Conservation (phyloP, 2,329 filamentous ascomycete species). For the Lasiodiplodia sp. region DNA sequence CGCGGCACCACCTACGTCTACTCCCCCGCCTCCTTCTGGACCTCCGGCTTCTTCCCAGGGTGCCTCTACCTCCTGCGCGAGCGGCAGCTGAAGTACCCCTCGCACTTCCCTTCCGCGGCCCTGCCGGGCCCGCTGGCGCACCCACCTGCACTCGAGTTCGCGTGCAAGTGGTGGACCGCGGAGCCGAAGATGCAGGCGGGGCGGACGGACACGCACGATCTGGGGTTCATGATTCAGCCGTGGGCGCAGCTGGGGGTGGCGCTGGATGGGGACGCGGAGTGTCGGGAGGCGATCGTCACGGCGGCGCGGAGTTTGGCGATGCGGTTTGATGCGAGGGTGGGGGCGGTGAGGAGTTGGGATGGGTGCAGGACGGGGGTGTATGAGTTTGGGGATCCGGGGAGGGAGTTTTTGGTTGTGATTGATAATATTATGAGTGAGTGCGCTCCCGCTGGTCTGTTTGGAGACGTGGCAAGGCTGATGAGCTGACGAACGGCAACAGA, state of each 20-base stretch:
- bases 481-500: slow-evolving; percentile 41
- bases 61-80: slow-evolving; percentile 53
- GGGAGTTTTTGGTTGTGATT: slow-evolving; percentile 53
- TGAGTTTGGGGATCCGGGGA: slow-evolving; percentile 44
- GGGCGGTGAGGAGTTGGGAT: slow-evolving; percentile 55
- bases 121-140: slow-evolving; percentile 23
- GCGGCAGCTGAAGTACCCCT: slow-evolving; percentile 40
- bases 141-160: slow-evolving; percentile 34
- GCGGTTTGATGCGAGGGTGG: slow-evolving; percentile 46
- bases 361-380: slow-evolving; percentile 51
- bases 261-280: slow-evolving; percentile 46
- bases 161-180: slow-evolving; percentile 54
- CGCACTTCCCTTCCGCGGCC: slow-evolving; percentile 27
- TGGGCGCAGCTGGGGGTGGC: slow-evolving; percentile 51
- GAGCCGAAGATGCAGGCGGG: slow-evolving; percentile 47
- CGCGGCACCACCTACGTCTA: slow-evolving; percentile 49
- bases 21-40: slow-evolving; percentile 55
- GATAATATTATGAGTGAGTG: slow-evolving; percentile 38
- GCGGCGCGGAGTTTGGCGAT: slow-evolving; percentile 49
- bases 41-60: slow-evolving; percentile 58
- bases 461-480: no score
- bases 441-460: no score
- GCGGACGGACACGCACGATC: slow-evolving; percentile 50
- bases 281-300: slow-evolving; percentile 44
- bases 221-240: slow-evolving; percentile 55